A percentile compares a stretch with the other conserved stretches of the same genome.
Conservation (phyloP, 2,329 filamentous ascomycete genomes). For the Macroventuria anomochaeta region DNA sequence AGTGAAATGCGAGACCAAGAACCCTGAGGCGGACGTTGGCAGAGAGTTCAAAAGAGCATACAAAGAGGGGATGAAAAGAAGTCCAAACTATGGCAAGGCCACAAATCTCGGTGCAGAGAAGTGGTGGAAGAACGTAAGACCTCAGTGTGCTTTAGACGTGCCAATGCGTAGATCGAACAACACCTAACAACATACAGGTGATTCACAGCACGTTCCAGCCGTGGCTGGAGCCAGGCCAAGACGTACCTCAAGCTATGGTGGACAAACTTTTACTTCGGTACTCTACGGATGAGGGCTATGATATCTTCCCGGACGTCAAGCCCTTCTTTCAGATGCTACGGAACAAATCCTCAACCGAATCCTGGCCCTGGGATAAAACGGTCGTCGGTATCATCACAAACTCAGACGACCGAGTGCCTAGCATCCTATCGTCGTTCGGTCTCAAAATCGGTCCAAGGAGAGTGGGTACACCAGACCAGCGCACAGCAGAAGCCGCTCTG, state of each 20-base stretch:
- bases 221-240: slow-evolving; percentile 35
- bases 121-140: slow-evolving; percentile 67
- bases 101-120: slow-evolving; percentile 58
- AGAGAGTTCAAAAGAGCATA: slow-evolving; percentile 53
- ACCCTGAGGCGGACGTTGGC: slow-evolving; percentile 36
- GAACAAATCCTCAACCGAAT: slow-evolving; percentile 1
- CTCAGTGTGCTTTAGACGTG: not conserved
- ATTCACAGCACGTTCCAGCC: slow-evolving; percentile 57
- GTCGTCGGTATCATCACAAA: slow-evolving; percentile 67
- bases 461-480: slow-evolving; percentile 17
- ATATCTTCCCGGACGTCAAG: slow-evolving; percentile 55
- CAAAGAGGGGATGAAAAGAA: slow-evolving; percentile 52
- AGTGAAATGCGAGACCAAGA: slow-evolving; percentile 51
- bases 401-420: slow-evolving; percentile 66
- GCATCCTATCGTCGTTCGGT: slow-evolving; percentile 61
- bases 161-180: not conserved
- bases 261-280: slow-evolving; percentile 61
- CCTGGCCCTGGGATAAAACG: slow-evolving; percentile 50
- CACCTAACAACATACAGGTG: slow-evolving; percentile 48
- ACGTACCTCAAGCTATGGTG: slow-evolving; percentile 56
- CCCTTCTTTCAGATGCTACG: slow-evolving; percentile 55
- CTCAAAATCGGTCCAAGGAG: slow-evolving; percentile 51
- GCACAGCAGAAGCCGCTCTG: slow-evolving; percentile 29
- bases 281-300: slow-evolving; percentile 61
- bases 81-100: slow-evolving; percentile 67